These are phyloP conservation scores for Beta macrorhiza DNA, from an alignment of 179 eudicot species.

Conservation along the genomic window DNA sequence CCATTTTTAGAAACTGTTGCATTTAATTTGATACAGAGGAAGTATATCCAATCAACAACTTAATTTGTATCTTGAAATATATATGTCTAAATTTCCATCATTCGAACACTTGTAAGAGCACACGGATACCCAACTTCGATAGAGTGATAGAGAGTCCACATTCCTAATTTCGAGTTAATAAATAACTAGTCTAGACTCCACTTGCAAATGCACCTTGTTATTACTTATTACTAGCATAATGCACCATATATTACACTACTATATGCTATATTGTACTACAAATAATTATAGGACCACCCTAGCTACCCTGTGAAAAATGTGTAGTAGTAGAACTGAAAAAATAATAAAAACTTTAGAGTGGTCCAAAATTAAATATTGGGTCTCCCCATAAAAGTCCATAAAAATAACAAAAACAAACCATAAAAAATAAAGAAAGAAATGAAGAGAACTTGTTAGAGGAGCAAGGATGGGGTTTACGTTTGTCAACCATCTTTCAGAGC, in stretches of 20 bases:
- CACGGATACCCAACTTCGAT: too few species aligned
- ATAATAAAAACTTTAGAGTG: constrained; percentile 26
- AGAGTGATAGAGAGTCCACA: too few species aligned
- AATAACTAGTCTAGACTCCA: constrained; percentile 25
- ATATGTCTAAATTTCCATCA: too few species aligned
- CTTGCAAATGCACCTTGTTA: constrained; percentile 21
- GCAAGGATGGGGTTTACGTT: neutral
- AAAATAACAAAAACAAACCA: constrained; percentile 16
- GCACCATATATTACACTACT: constrained; percentile 3
- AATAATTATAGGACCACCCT: constrained; percentile 33
- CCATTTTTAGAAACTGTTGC: too few species aligned
- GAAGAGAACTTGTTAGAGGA: neutral
- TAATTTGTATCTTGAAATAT: too few species aligned
- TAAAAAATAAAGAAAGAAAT: neutral
- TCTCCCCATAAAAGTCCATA: constrained; percentile 15
- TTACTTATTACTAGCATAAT: neutral
- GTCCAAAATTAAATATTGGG: constrained; percentile 25
- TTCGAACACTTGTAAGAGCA: too few species aligned
- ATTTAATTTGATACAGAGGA: too few species aligned
- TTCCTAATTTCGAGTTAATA: too few species aligned
- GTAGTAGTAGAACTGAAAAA: neutral
- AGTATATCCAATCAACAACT: too few species aligned
- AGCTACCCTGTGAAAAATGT: constrained; percentile 19
- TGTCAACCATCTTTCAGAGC: constrained; percentile 26
- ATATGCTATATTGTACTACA: neutral